Evolutionary conservation across 2,329 filamentous ascomycete species (phyloP).

Genomic region (Alternaria dauci): DNA sequence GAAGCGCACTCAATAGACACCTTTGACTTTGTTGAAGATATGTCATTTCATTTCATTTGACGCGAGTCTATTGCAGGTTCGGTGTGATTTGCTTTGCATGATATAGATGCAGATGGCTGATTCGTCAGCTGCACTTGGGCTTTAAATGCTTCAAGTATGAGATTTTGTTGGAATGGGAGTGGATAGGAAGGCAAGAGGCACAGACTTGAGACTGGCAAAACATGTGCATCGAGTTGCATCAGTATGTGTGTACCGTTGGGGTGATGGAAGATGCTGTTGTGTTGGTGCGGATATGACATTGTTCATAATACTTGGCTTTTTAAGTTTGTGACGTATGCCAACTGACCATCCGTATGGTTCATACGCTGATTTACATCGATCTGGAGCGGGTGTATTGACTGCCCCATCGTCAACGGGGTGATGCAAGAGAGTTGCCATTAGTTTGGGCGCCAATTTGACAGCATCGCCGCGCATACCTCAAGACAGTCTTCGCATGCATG

Average conservation of each 20-base stretch:
- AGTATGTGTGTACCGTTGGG: neutral
- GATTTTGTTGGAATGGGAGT: neutral
- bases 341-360: neutral
- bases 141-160: neutral
- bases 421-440: neutral
- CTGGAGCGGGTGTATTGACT: neutral
- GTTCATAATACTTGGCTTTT: neutral
- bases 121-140: neutral
- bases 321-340: neutral
- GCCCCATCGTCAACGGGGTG: neutral
- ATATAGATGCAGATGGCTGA: neutral
- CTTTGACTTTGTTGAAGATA: neutral
- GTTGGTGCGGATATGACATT: neutral
- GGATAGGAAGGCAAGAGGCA: neutral
- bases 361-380: neutral
- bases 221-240: neutral
- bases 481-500: neutral
- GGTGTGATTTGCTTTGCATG: neutral
- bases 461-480: neutral
- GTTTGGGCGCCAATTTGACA: neutral
- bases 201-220: neutral
- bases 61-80: neutral
- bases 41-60: neutral
- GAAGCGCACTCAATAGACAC: neutral
- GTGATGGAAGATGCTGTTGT: neutral